Conservation (phyloP, 2,329 filamentous ascomycete genomes). For the Fusarium multiceps region DNA sequence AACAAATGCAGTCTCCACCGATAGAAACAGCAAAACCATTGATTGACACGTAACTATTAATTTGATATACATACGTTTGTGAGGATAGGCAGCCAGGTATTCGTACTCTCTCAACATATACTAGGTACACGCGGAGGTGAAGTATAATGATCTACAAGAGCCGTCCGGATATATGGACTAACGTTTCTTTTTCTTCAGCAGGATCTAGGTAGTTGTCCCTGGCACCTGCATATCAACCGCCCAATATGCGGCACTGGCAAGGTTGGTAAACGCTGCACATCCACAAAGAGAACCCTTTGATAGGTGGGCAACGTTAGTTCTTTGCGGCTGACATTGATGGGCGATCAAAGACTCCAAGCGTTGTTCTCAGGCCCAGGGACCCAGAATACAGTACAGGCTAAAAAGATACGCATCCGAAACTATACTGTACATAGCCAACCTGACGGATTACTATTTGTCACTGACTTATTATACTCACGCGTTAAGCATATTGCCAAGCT, state of each 20-base stretch:
- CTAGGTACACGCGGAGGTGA: constrained; percentile 1
- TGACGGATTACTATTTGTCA: neutral
- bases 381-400: constrained; percentile 13
- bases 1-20: constrained; percentile 21
- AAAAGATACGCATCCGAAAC: constrained; percentile 1
- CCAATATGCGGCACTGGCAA: constrained; percentile 4
- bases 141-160: constrained; percentile 24
- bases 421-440: neutral
- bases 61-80: neutral
- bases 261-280: constrained; percentile 5
- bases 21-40: constrained; percentile 7
- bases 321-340: constrained; percentile 34
- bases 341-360: constrained; percentile 33
- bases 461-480: neutral
- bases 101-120: neutral
- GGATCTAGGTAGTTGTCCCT: neutral
- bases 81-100: neutral
- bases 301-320: constrained; percentile 1
- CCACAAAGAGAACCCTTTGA: neutral
- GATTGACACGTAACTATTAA: neutral
- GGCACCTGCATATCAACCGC: constrained; percentile 3
- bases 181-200: constrained; percentile 5
- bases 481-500: constrained; percentile 11
- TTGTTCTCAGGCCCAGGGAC: constrained; percentile 6
- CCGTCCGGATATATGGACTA: constrained; percentile 7